Conservation (phyloP, 2,329 filamentous ascomycete species). For the Colletotrichum musicola region DNA sequence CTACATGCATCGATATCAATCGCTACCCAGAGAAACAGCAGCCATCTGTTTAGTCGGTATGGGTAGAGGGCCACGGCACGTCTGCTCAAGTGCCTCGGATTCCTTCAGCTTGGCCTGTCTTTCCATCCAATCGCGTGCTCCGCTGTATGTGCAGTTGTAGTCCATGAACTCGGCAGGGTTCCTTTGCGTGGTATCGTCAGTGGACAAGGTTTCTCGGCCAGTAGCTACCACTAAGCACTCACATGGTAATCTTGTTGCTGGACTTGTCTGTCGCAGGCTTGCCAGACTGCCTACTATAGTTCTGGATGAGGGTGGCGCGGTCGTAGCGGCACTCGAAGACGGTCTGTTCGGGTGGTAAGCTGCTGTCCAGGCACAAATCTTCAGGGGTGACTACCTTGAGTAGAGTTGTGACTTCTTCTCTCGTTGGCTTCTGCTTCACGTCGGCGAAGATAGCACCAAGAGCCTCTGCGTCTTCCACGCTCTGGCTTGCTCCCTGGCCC, state of each 20-base stretch:
- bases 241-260: slow-evolving; percentile 26
- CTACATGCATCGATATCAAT: background rate
- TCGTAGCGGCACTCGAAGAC: slow-evolving; percentile 49
- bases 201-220: slow-evolving; percentile 29
- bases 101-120: slow-evolving; percentile 2
- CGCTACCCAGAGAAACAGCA: slow-evolving; percentile 1
- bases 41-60: slow-evolving; percentile 9
- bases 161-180: slow-evolving; percentile 56
- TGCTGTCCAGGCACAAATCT: background rate
- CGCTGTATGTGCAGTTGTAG: slow-evolving; percentile 54
- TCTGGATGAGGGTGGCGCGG: slow-evolving; percentile 55
- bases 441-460: slow-evolving; percentile 47
- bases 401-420: slow-evolving; percentile 42
- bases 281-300: slow-evolving; percentile 57
- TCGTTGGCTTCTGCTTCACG: slow-evolving; percentile 32
- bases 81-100: background rate
- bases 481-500: slow-evolving; percentile 57
- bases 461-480: slow-evolving; percentile 57
- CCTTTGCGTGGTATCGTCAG: slow-evolving; percentile 46
- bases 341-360: background rate
- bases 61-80: background rate
- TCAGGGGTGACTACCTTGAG: slow-evolving; percentile 28
- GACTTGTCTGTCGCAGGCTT: slow-evolving; percentile 50
- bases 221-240: background rate
- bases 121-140: slow-evolving; percentile 49